Evolutionary conservation across 148 eudicot species (phyloP), one percentile per base, ranked within the genome.

Genomic region (Fagopyrum homotropicum): DNA sequence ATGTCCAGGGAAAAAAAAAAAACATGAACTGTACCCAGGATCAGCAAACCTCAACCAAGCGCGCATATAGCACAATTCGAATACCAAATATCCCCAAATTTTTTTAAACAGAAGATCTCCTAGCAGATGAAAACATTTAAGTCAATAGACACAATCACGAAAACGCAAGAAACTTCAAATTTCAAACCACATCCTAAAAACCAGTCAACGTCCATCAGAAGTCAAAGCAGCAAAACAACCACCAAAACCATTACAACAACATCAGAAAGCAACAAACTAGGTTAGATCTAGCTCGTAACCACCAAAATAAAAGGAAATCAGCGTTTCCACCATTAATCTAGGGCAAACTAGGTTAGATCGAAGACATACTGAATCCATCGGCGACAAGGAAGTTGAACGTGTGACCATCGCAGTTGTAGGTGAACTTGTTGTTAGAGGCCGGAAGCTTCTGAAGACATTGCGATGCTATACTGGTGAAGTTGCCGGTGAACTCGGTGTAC

Each of bases 381-480:
- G 51, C 74, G 35, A 68, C 57, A 45, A 29, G 61, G 74, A 45
- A 72, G 74, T 72, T 72, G 17, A 70, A 75, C 15, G 74, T 72
- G 29, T 72, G 74, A 35, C 74, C 74, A 17, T 72, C 74, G 55
- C 74, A 72, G 74, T 46, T 45, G 74, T 72, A 72, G 16, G 74
- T 72, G 74, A 72, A 72, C 74, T 72, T 72, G 54, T 72, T 72
- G 22, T 49, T 72, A 55, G 74, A 46, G 26, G 74, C 51, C 54
- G 74, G 74, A 72, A 72, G 74, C 55, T 72, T 72, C 74, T 72
- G 74, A 55, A 72, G 74, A 72, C 74, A 72, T 12, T 72, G 74
- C 40, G 74, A 46, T 49, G 74, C 74, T 72, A 72, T 40, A 16
- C 54, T 72, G 55, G 74, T 46, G 52, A 72, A 72, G 74, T 72